A percentile compares a stretch with the other conserved stretches of the same genome.
Conservation (phyloP, 768 basidiomycete species). For the Phylloporus rhodoxanthus region DNA sequence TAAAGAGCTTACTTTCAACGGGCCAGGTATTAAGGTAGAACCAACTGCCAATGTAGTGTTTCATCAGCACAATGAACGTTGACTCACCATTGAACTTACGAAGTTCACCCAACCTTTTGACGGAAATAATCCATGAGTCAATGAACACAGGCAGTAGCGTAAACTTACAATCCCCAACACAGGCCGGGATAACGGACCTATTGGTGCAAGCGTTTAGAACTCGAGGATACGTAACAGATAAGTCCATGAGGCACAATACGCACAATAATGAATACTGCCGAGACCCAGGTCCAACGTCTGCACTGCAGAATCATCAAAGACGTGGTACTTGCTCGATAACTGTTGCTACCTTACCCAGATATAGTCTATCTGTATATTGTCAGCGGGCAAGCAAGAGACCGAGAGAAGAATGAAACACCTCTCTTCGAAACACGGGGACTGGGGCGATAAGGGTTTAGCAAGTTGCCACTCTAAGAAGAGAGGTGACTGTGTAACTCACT, state of each 20-base stretch:
- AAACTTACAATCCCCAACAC: neutral
- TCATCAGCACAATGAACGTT: neutral
- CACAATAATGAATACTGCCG: too few species aligned
- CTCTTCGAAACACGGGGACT: neutral
- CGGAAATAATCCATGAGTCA: neutral
- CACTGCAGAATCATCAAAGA: neutral
- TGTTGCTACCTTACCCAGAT: neutral
- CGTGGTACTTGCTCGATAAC: neutral
- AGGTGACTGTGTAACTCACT: neutral
- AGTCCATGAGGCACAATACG: too few species aligned
- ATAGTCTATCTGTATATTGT: conserved; percentile 1
- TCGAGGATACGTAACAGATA: neutral
- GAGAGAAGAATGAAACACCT: neutral
- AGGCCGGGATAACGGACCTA: neutral
- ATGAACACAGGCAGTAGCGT: neutral
- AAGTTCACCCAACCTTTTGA: neutral
- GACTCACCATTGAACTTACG: neutral
- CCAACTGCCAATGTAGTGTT: neutral
- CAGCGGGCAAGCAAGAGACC: neutral
- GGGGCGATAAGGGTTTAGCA: conserved; percentile 18
- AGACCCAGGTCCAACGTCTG: neutral
- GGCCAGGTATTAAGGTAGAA: neutral
- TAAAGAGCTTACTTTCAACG: neutral
- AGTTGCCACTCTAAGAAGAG: neutral
- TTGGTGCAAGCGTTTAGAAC: neutral